These are phyloP conservation scores for Suillus hirtellus DNA, from an alignment of 768 basidiomycete genomes.

Conservation along the genomic window DNA sequence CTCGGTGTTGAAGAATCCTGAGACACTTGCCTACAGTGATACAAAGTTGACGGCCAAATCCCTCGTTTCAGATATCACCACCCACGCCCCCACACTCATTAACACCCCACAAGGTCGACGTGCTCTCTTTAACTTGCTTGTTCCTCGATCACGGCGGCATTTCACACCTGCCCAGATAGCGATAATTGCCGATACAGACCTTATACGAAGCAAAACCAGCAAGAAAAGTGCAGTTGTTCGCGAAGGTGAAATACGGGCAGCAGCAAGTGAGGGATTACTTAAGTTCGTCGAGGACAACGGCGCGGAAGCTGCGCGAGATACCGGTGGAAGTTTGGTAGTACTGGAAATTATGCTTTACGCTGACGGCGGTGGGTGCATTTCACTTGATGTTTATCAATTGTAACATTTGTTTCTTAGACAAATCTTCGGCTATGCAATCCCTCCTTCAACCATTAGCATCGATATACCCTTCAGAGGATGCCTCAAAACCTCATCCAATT, in stretches of 20 bases:
- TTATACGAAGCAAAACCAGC: constrained; percentile 67
- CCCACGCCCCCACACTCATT: constrained; percentile 57
- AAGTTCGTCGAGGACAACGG: constrained; percentile 66
- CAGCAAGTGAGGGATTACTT: constrained; percentile 76
- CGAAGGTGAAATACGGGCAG: constrained; percentile 67
- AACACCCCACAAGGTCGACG: constrained; percentile 74
- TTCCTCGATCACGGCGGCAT: constrained; percentile 81
- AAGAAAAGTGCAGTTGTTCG: constrained; percentile 74
- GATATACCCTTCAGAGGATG: constrained; percentile 57
- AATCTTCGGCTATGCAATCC: constrained; percentile 57
- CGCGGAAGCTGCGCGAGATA: constrained; percentile 63
- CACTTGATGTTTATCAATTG: neutral
- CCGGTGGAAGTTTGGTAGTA: constrained; percentile 77
- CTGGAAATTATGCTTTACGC: constrained; percentile 83
- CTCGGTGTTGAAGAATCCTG: constrained; percentile 4
- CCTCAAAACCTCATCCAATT: constrained; percentile 60
- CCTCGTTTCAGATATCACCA: constrained; percentile 68
- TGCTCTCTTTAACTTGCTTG: constrained; percentile 77
- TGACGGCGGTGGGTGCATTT: constrained; percentile 66
- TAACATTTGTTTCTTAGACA: constrained; percentile 50
- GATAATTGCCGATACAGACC: constrained; percentile 73
- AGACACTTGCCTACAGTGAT: constrained; percentile 52
- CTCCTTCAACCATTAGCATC: constrained; percentile 58
- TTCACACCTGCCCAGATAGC: constrained; percentile 83
- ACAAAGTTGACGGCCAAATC: constrained; percentile 88